Evolutionary conservation across 352 stramenopile genomes (phyloP).

Genomic region (Labyrinthula sp.): DNA sequence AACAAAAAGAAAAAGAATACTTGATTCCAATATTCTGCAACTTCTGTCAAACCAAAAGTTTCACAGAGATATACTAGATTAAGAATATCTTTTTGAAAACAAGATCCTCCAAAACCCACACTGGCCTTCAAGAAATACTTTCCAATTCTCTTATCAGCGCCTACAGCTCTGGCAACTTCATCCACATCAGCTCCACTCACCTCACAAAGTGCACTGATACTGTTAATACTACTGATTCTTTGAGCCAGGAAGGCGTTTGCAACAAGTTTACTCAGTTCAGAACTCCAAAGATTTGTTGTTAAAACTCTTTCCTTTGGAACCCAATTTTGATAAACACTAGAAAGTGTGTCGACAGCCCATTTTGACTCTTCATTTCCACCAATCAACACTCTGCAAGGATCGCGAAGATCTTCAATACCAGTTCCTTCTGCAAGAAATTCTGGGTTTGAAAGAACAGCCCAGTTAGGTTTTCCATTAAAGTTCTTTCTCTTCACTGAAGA

Average conservation of each 20-base stretch:
- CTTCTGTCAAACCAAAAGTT: constrained; percentile 84
- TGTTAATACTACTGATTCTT: constrained; percentile 98
- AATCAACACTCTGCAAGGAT: constrained; percentile 87
- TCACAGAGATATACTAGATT: constrained; percentile 98
- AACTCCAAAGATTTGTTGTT: constrained; percentile 97
- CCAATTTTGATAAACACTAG: constrained; percentile 90
- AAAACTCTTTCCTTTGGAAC: constrained; percentile 80
- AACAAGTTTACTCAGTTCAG: constrained; percentile 98
- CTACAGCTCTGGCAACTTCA: constrained; percentile 86
- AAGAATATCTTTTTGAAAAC: constrained; percentile 98
- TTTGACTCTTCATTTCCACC: constrained; percentile 73
- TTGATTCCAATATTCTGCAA: constrained; percentile 94
- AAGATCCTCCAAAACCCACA: constrained; percentile 93
- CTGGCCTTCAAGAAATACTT: constrained; percentile 88
- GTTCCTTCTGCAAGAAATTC: constrained; percentile 98
- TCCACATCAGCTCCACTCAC: constrained; percentile 87
- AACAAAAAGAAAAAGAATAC: too few relatives aligned
- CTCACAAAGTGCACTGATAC: constrained; percentile 95
- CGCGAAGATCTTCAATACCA: constrained; percentile 80
- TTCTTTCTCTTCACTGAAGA: constrained; percentile 37
- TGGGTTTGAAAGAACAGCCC: constrained; percentile 92
- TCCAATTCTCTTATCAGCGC: constrained; percentile 90
- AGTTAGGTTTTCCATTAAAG: constrained; percentile 43
- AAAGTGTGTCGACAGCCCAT: constrained; percentile 65
- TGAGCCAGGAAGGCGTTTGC: constrained; percentile 97